Evolutionary conservation across 2,329 filamentous ascomycete species (phyloP).

Genomic region (Sclerotinia minor): DNA sequence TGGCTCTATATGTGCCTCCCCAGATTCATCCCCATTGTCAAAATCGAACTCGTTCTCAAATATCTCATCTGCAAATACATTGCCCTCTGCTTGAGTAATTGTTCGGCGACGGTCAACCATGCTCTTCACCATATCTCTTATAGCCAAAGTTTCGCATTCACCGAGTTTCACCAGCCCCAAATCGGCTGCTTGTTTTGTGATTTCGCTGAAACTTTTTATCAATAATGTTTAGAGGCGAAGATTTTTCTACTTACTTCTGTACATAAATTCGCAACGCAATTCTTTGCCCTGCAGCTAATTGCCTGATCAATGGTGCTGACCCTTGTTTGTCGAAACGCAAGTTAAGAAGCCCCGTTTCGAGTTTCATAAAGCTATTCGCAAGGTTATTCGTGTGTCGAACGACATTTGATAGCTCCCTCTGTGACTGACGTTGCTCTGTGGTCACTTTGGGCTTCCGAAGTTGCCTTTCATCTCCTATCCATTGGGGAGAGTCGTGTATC

Average conservation of each 20-base stretch:
- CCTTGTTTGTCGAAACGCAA: not conserved
- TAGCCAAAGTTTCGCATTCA: not conserved
- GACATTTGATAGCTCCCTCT: not conserved
- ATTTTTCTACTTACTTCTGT: not conserved
- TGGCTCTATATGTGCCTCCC: not conserved
- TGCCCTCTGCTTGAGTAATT: slow-evolving; percentile 1
- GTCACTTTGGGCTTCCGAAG: not conserved
- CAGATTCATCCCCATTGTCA: not conserved
- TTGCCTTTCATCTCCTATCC: not conserved
- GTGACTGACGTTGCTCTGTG: not conserved
- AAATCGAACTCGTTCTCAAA: not conserved
- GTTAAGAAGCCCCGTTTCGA: not conserved
- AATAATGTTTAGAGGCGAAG: not conserved
- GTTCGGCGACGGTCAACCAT: slow-evolving; percentile 2
- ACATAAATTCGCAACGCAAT: not conserved
- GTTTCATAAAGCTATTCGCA: not conserved
- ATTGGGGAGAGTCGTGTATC: not conserved
- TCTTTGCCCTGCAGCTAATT: not conserved
- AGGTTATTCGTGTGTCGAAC: not conserved
- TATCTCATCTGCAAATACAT: not conserved
- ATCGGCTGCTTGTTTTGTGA: not conserved
- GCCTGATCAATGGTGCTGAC: not conserved
- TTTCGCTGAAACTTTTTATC: not conserved
- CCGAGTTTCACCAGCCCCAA: not conserved
- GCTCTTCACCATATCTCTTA: slow-evolving; percentile 1